Evolutionary conservation across 192 early-diverging fungal species (phyloP).

Genomic region (Coemansia asiatica): DNA sequence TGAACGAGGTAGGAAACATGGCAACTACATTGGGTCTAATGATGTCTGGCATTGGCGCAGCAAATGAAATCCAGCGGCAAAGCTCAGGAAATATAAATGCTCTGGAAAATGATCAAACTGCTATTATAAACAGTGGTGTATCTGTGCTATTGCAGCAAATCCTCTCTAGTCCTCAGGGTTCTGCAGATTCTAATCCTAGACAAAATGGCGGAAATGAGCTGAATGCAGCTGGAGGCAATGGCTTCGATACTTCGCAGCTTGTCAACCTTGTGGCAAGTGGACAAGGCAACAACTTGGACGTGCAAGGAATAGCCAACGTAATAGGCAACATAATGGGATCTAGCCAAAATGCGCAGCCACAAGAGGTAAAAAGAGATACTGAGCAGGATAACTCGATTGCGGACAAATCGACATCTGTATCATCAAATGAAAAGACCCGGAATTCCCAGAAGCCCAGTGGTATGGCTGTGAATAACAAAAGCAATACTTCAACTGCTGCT

Average conservation of each 20-base stretch:
- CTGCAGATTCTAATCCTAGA: neutral
- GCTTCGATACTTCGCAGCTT: slow-evolving; percentile 5
- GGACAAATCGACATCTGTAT: neutral
- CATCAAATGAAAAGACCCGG: neutral
- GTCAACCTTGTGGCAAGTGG: slow-evolving; percentile 12
- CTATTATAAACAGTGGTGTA: slow-evolving; percentile 15
- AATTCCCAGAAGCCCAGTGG: too few species aligned
- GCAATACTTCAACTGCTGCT: slow-evolving; percentile 1
- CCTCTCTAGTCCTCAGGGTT: neutral
- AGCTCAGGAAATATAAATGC: neutral
- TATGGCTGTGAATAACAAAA: slow-evolving; percentile 7
- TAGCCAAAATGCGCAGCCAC: too few species aligned
- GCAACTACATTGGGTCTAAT: slow-evolving; percentile 40
- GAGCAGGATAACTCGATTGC: neutral
- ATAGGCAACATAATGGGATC: neutral
- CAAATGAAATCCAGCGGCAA: slow-evolving; percentile 32
- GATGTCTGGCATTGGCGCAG: slow-evolving; percentile 47
- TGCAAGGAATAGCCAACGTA: slow-evolving; percentile 7
- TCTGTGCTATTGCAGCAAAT: slow-evolving; percentile 31
- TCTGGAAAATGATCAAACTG: neutral
- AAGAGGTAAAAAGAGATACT: neutral
- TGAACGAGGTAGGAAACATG: slow-evolving; percentile 48
- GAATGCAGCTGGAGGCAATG: neutral
- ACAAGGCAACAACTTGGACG: neutral
- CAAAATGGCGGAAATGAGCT: neutral